phyloP scores from a whole-genome alignment of 1,284 basidiomycete species.

The Omphalotus olearius region DNA sequence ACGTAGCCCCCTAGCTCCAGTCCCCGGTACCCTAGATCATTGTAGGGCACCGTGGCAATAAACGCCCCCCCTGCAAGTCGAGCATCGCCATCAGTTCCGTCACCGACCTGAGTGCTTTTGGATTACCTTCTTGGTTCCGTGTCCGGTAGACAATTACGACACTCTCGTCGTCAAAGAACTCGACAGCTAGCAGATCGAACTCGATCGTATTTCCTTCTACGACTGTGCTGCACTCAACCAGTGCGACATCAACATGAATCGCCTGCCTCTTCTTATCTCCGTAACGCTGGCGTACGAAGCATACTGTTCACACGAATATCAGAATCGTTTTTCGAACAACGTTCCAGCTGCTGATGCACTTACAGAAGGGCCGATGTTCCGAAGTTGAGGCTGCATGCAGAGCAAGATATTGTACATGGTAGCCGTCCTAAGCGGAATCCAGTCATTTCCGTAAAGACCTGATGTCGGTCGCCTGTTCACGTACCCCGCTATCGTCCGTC shows the following conservation, averaged over 20 bases:
- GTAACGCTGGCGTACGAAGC: slow-evolving; percentile 46
- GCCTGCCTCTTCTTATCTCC: slow-evolving; percentile 30
- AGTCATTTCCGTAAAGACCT: slow-evolving; percentile 18
- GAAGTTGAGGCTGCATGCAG: slow-evolving; percentile 29
- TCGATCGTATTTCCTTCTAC: slow-evolving; percentile 28
- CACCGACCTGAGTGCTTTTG: slow-evolving; percentile 7
- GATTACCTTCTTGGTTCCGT: slow-evolving; percentile 39
- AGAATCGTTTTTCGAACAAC: slow-evolving; percentile 1
- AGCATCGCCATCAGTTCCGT: slow-evolving; percentile 31
- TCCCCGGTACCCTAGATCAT: slow-evolving; percentile 51
- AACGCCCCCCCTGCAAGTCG: slow-evolving; percentile 38
- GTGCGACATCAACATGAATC: slow-evolving; percentile 36
- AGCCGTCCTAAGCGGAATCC: slow-evolving; percentile 29
- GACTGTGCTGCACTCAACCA: slow-evolving; percentile 48
- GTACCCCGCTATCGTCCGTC: slow-evolving; percentile 21
- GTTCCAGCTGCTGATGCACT: slow-evolving; percentile 18
- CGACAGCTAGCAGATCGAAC: slow-evolving; percentile 56
- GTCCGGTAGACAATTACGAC: slow-evolving; percentile 57
- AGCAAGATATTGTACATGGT: slow-evolving; percentile 43
- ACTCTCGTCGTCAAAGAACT: slow-evolving; percentile 73
- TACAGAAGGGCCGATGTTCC: slow-evolving; percentile 32
- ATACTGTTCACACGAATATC: slow-evolving; percentile 36
- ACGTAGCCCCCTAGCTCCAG: slow-evolving; percentile 45
- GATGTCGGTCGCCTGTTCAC: slow-evolving; percentile 16
- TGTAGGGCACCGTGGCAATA: slow-evolving; percentile 58